Conservation (phyloP, 352 stramenopile genomes). For the Phytophthora colocasiae region DNA sequence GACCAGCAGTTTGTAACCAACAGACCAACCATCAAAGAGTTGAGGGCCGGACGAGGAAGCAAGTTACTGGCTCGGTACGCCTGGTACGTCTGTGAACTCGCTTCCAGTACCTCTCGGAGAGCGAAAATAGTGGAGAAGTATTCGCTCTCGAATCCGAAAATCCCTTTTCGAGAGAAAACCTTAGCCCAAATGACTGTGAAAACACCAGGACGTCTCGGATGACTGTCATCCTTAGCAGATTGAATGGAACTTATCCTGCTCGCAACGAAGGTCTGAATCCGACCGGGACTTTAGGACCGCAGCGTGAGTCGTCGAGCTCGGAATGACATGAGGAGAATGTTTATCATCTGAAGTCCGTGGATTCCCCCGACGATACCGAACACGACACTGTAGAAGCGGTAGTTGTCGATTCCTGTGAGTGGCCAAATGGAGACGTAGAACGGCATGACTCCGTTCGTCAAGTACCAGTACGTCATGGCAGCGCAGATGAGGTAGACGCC, state of each 20-base stretch:
- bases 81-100: slow-evolving; percentile 39
- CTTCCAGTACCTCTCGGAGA: slow-evolving; percentile 24
- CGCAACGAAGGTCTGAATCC: background rate
- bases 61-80: slow-evolving; percentile 31
- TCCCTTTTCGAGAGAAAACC: slow-evolving; percentile 14
- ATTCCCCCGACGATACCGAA: slow-evolving; percentile 38
- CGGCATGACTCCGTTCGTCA: slow-evolving; percentile 29
- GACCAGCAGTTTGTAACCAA: slow-evolving; percentile 34
- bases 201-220: background rate
- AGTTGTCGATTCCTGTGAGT: slow-evolving; percentile 24
- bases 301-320: slow-evolving; percentile 20
- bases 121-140: slow-evolving; percentile 35
- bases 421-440: slow-evolving; percentile 44
- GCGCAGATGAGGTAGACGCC: background rate
- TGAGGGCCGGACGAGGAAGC: slow-evolving; percentile 15
- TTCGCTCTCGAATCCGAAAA: slow-evolving; percentile 38
- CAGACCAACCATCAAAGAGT: slow-evolving; percentile 19
- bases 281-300: slow-evolving; percentile 14
- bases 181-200: slow-evolving; percentile 8
- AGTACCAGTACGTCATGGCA: slow-evolving; percentile 6
- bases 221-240: background rate
- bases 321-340: slow-evolving; percentile 31
- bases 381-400: slow-evolving; percentile 26
- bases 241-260: background rate
- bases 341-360: slow-evolving; percentile 32